Evolutionary conservation across 202 grass and related monocot species (phyloP), one percentile per base, ranked within the genome.

Genomic region (Elaeis oleifera): DNA sequence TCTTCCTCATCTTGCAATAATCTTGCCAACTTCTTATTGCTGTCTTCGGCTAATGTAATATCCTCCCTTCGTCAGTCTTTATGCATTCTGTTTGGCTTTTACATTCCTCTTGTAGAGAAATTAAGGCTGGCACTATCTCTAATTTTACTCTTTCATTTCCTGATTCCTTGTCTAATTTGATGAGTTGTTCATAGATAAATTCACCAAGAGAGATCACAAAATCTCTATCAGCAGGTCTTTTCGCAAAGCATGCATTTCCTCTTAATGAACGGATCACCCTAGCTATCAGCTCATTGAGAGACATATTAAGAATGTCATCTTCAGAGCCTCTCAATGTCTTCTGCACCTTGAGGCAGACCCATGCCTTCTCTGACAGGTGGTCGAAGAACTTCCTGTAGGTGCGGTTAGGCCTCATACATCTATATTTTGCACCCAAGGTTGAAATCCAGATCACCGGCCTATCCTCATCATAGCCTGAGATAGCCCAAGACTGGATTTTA

Each of bases 401-500:
- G 72, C 63, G 56, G 71, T 85, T 71, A 63, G 94, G 94, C 53
- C 84, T 99, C 61, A 89, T 77, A 76, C 94, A 99, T 76, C 94
- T 85, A 56, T 99, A 99, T 23, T 94, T 83, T 70, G 94, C 94
- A 74, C 78, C 55, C 81, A 89, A 82, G 67, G 94, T 99, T 61
- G 85, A 89, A 28, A 99, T 65, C 94, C 94, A 99, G 67, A 99
- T 75, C 21, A 89, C 70, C 44, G 94, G 77, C 39, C 39, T 84
- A 50, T 85, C 94, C 83, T 99, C 94, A 74, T 99, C 94, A 82
- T 99, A 99, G 64, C 88, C 88, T 53, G 94, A 91, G 71, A 99
- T 84, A 59, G 83, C 59, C 94, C 94, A 99, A 61, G 76, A 77
- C 68, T 94, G 88, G 61, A 99, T 94, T 61, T 85, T 77, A 18